phyloP scores from a whole-genome alignment of 805 yeast genomes.

The Peterozyma toletana region DNA sequence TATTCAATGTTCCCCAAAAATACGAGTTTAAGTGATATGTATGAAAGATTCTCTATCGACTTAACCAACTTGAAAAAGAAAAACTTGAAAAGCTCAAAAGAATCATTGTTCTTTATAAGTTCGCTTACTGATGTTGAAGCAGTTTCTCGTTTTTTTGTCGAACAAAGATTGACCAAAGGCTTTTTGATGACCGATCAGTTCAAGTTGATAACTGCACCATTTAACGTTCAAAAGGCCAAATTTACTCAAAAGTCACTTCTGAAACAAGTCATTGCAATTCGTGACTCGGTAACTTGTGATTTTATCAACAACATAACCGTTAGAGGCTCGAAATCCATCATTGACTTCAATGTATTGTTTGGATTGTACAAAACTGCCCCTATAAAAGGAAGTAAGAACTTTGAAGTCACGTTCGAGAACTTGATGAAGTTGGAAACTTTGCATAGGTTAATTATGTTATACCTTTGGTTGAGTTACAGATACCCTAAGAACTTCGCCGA shows the following conservation, averaged over 20 bases:
- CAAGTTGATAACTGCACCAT: constrained; percentile 28
- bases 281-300: constrained; percentile 1
- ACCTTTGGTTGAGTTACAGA: constrained; percentile 81
- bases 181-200: constrained; percentile 25
- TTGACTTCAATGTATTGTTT: constrained; percentile 13
- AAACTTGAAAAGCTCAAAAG: neutral
- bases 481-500: constrained; percentile 80
- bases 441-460: constrained; percentile 62
- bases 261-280: too few relatives aligned
- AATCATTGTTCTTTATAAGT: constrained; percentile 16
- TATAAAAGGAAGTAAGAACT: neutral
- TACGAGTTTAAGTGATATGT: constrained; percentile 36
- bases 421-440: constrained; percentile 46
- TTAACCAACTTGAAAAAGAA: constrained; percentile 15
- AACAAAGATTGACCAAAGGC: constrained; percentile 11
- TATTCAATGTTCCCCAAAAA: constrained; percentile 53
- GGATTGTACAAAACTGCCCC: constrained; percentile 7
- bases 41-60: constrained; percentile 39
- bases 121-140: constrained; percentile 17
- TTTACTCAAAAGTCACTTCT: too few relatives aligned
- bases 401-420: neutral
- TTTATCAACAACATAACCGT: neutral
- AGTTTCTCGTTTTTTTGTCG: constrained; percentile 18
- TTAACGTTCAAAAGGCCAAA: constrained; percentile 11
- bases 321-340: constrained; percentile 3